Evolutionary conservation across 2,329 filamentous ascomycete genomes (phyloP).

Genomic region (Colletotrichum australisinense): DNA sequence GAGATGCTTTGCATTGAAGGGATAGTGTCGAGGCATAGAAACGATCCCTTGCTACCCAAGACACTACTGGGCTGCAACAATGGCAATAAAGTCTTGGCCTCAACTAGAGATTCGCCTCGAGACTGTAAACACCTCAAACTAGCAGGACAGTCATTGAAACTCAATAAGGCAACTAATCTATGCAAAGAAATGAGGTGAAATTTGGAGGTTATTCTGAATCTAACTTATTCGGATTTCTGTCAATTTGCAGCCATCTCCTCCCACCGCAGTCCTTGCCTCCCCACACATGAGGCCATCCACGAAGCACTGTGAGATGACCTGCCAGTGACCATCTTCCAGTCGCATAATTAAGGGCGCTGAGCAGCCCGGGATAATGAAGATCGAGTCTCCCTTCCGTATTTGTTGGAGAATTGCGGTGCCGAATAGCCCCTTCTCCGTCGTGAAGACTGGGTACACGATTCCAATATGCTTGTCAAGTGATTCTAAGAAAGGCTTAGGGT

Average conservation of each 20-base stretch:
- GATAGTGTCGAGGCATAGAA: background rate
- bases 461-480: slow-evolving; percentile 24
- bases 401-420: slow-evolving; percentile 10
- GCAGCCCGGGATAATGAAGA: slow-evolving; percentile 13
- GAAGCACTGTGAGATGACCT: slow-evolving; percentile 21
- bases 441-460: slow-evolving; percentile 24
- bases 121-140: background rate
- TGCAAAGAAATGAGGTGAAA: background rate
- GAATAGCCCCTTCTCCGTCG: slow-evolving; percentile 7
- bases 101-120: background rate
- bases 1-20: slow-evolving; percentile 65
- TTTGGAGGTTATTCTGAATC: background rate
- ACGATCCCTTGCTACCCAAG: background rate
- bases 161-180: background rate
- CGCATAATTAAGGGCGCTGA: slow-evolving; percentile 22
- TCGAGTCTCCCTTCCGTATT: slow-evolving; percentile 16
- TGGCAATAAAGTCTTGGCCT: background rate
- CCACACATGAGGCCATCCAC: slow-evolving; percentile 24
- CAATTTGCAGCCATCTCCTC: background rate
- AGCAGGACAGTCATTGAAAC: background rate
- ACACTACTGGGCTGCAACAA: background rate
- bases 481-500: slow-evolving; percentile 3
- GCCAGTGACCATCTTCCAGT: background rate
- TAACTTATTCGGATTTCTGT: background rate
- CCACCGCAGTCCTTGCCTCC: background rate